Conservation (phyloP, 2,329 filamentous ascomycete species). For the Calonectria montana region DNA sequence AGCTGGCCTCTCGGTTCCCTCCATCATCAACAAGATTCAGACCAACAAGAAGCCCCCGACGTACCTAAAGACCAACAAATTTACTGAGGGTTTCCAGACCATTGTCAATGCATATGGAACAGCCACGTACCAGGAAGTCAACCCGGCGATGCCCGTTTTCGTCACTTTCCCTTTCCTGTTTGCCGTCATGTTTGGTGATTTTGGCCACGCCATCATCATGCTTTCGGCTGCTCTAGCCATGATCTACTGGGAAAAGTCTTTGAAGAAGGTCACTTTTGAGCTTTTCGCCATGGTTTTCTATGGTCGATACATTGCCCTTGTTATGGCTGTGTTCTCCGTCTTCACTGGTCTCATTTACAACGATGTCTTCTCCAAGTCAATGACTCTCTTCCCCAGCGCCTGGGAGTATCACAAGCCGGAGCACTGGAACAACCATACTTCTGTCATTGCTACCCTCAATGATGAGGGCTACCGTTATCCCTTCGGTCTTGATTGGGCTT, state of each 20-base stretch:
- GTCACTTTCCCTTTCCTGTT: conserved; percentile 99
- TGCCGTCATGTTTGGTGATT: conserved; percentile 99
- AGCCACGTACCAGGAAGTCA: conserved; percentile 96
- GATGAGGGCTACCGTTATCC: conserved; percentile 84
- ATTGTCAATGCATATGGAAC: conserved; percentile 99
- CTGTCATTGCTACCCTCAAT: conserved; percentile 75
- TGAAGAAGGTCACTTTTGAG: conserved; percentile 94
- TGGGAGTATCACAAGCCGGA: conserved; percentile 83
- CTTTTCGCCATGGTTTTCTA: conserved; percentile 99
- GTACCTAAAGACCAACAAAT: conserved; percentile 98
- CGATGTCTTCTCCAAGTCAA: conserved; percentile 93
- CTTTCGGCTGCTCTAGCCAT: conserved; percentile 84
- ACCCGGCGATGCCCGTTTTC: conserved; percentile 93
- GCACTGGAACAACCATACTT: conserved; percentile 72
- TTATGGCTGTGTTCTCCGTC: conserved; percentile 98
- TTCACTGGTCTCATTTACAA: conserved; percentile 99
- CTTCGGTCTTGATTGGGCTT: conserved; percentile 94
- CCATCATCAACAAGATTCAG: conserved; percentile 97
- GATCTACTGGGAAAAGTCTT: conserved; percentile 95
- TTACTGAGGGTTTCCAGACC: conserved; percentile 97
- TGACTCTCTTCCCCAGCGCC: conserved; percentile 88
- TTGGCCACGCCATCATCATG: conserved; percentile 94
- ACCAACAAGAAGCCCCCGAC: conserved; percentile 98
- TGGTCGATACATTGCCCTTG: conserved; percentile 96
- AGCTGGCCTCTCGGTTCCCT: conserved; percentile 95